phyloP scores from a whole-genome alignment of 225 moss, liverwort and hornwort genomes.

The Takakia lepidozioides region DNA sequence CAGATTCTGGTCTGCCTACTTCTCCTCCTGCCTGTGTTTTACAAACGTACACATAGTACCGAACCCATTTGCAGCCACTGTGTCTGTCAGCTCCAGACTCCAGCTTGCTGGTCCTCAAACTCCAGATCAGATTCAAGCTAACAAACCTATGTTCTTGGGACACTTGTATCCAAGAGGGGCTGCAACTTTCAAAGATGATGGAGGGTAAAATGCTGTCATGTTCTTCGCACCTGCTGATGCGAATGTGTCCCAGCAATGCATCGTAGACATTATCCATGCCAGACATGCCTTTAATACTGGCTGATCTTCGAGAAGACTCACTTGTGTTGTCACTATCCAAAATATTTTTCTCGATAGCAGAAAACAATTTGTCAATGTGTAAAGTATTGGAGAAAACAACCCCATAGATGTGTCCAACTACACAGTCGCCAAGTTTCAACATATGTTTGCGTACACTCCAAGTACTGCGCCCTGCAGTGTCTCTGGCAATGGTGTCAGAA shows the following conservation, averaged over 20 bases:
- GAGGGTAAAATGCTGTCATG: slow-evolving; percentile 32
- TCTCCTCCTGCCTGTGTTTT: background rate
- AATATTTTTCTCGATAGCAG: slow-evolving; percentile 2
- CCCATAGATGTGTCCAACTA: slow-evolving; percentile 5
- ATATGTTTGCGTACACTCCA: slow-evolving; percentile 3
- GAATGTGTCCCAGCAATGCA: slow-evolving; percentile 53
- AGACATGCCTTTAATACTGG: background rate
- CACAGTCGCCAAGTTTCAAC: slow-evolving; percentile 1
- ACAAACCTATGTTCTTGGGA: slow-evolving; percentile 29
- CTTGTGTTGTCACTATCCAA: background rate
- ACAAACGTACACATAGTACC: slow-evolving; percentile 24
- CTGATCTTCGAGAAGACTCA: background rate
- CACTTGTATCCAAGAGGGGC: slow-evolving; percentile 22
- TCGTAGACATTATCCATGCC: background rate
- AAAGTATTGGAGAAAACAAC: background rate
- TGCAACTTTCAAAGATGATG: slow-evolving; percentile 30
- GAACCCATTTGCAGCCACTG: slow-evolving; percentile 25
- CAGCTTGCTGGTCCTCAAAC: slow-evolving; percentile 5
- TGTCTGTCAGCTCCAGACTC: background rate
- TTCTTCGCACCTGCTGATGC: slow-evolving; percentile 23
- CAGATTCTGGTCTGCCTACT: slow-evolving; percentile 7
- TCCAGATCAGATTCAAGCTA: slow-evolving; percentile 52
- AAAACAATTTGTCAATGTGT: background rate
- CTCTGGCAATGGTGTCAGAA: no score
- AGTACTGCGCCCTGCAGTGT: background rate